Conservation (phyloP, 2,329 filamentous ascomycete species). For the Fusarium albidum region DNA sequence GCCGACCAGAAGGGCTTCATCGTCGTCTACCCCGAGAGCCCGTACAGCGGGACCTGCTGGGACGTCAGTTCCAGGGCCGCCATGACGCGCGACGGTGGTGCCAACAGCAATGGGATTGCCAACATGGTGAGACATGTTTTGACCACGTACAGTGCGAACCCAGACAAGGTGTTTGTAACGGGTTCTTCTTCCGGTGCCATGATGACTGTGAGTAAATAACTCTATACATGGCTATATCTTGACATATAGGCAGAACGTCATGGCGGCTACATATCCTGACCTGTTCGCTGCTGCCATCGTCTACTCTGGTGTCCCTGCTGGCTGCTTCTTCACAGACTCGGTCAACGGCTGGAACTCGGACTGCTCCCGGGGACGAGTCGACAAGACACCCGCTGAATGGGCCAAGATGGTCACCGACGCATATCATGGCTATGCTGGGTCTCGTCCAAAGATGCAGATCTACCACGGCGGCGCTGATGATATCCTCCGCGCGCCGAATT, state of each 20-base stretch:
- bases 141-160: slow-evolving; percentile 56
- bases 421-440: slow-evolving; percentile 59
- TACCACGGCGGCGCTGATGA: slow-evolving; percentile 64
- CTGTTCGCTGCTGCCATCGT: slow-evolving; percentile 60
- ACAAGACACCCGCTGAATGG: slow-evolving; percentile 51
- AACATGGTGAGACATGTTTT: slow-evolving; percentile 63
- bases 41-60: slow-evolving; percentile 58
- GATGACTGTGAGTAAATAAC: slow-evolving; percentile 28
- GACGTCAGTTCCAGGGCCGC: slow-evolving; percentile 63
- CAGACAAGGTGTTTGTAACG: slow-evolving; percentile 57
- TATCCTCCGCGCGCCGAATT: slow-evolving; percentile 61
- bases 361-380: slow-evolving; percentile 60
- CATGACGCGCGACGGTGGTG: slow-evolving; percentile 59
- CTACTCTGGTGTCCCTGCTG: slow-evolving; percentile 62
- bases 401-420: slow-evolving; percentile 52
- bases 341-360: slow-evolving; percentile 62
- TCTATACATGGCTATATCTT: background rate
- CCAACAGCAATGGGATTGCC: slow-evolving; percentile 59
- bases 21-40: slow-evolving; percentile 55
- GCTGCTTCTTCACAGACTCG: slow-evolving; percentile 58
- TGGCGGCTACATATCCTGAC: slow-evolving; percentile 63
- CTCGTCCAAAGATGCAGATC: slow-evolving; percentile 65
- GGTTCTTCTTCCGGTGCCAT: slow-evolving; percentile 41
- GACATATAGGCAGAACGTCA: slow-evolving; percentile 48
- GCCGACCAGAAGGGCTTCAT: slow-evolving; percentile 66